A percentile compares a stretch with the other conserved stretches of the same genome.
Conservation (phyloP, 306 rosid genomes). For the Citrullus amarus region DNA sequence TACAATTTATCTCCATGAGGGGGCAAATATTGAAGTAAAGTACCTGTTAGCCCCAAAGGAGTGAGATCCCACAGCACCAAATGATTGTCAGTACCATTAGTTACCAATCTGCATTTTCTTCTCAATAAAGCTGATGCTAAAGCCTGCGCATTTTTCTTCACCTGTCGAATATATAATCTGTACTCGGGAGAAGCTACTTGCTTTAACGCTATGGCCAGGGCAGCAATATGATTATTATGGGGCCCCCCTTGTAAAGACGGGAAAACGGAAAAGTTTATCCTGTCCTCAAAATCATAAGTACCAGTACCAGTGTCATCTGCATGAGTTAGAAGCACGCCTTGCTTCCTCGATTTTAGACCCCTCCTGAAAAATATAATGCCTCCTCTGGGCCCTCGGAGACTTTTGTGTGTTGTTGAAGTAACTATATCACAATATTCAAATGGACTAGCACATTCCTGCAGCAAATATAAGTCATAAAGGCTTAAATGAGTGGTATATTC, state of each 20-base stretch:
- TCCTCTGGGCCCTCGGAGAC: slow-evolving; percentile 83
- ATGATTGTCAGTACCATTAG: slow-evolving; percentile 84
- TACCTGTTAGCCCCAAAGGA: slow-evolving; percentile 62
- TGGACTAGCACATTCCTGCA: slow-evolving; percentile 58
- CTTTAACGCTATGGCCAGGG: slow-evolving; percentile 72
- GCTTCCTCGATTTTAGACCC: slow-evolving; percentile 48
- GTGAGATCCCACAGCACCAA: slow-evolving; percentile 82
- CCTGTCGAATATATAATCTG: slow-evolving; percentile 62
- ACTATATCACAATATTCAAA: slow-evolving; percentile 71
- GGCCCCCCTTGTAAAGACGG: slow-evolving; percentile 90
- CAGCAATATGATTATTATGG: slow-evolving; percentile 76
- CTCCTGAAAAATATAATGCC: slow-evolving; percentile 70
- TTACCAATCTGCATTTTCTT: slow-evolving; percentile 77
- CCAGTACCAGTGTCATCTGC: slow-evolving; percentile 32
- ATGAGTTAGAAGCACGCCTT: slow-evolving; percentile 29
- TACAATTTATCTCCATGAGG: neutral
- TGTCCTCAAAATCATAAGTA: slow-evolving; percentile 59
- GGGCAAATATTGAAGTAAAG: slow-evolving; percentile 13
- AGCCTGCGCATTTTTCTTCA: slow-evolving; percentile 79
- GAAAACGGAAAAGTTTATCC: slow-evolving; percentile 66
- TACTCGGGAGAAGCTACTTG: slow-evolving; percentile 73
- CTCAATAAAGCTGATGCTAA: slow-evolving; percentile 59
- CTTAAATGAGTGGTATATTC: neutral
- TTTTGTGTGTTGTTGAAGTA: slow-evolving; percentile 85
- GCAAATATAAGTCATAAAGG: neutral